Percentiles rank a stretch among this genome's conserved stretches.
These are phyloP conservation scores for Gymnopilus dilepis DNA, from an alignment of 768 basidiomycete species.

Conservation along the genomic window DNA sequence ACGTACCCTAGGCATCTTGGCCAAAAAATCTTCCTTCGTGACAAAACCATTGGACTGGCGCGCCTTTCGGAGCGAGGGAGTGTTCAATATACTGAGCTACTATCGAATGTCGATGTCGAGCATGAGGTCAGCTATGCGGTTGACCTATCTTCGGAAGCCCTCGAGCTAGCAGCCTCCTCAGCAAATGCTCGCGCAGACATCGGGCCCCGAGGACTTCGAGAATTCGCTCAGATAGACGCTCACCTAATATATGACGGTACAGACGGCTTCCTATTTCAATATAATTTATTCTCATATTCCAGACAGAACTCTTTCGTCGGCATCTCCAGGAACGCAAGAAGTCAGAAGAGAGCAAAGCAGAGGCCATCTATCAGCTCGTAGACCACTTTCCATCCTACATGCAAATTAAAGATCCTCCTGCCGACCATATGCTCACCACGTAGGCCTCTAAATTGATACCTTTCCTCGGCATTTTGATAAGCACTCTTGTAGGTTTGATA, in stretches of 20 bases:
- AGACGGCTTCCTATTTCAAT: conserved; percentile 6
- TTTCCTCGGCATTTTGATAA: background rate
- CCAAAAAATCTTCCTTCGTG: conserved; percentile 40
- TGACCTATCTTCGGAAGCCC: conserved; percentile 47
- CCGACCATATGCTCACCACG: conserved; percentile 67
- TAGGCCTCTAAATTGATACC: conserved; percentile 33
- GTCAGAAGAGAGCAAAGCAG: conserved; percentile 39
- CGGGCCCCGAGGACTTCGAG: conserved; percentile 51
- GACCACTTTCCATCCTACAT: conserved; percentile 62
- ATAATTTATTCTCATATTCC: conserved; percentile 3
- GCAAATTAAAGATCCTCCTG: conserved; percentile 52
- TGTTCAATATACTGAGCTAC: conserved; percentile 49
- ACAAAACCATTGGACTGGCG: conserved; percentile 42
- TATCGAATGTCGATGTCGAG: conserved; percentile 19
- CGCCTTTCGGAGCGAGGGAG: conserved; percentile 54
- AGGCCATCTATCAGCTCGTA: conserved; percentile 51
- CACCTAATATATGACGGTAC: conserved; percentile 60
- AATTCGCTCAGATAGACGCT: conserved; percentile 54
- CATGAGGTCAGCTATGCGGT: conserved; percentile 27
- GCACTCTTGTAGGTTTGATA: conserved; percentile 56
- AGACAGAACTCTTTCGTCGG: conserved; percentile 47
- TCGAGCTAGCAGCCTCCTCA: conserved; percentile 37
- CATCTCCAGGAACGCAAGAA: conserved; percentile 32
- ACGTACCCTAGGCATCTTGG: conserved; percentile 33
- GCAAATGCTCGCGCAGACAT: conserved; percentile 37